Base-by-base conservation (phyloP, 139 green algal species). In the Asterochloris erici region DNA sequence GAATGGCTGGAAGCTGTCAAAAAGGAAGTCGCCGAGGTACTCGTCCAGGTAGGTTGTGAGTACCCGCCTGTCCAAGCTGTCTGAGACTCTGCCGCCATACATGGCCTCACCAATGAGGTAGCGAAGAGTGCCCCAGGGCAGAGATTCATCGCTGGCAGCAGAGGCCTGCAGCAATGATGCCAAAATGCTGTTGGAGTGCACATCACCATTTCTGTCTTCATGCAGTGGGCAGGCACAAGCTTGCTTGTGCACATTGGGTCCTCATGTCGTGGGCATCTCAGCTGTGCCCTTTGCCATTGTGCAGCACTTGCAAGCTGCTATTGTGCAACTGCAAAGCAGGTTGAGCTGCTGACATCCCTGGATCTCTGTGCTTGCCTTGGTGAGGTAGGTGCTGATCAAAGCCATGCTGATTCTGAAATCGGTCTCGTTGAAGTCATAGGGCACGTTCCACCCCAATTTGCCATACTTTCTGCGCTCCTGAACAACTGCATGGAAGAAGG, bases 361-460 rank as follows among this genome's bases (percentile, higher is more conserved):
- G 21, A n/a, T 38, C 21, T 28, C 61, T 63, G 27, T 63, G 13
- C 78, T 38, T 63, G 73, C 79, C 86, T 97, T 97, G 62, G 87
- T 89, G 19, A 96, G 88, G 86, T 97, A 98, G 16, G 93, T 96
- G 64, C 83, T 86, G 79, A 97, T 94, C 74, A 98, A 88, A 11
- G 91, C 88, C 85, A 96, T 91, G 80, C 87, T 94, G 87, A 98
- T 98, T 63, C 94, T 86, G 87, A 96, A 96, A 88, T 98, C 94
- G 26, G 94, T 98, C 83, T 97, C 94, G 86, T 96, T 98, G 90
- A 98, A 98, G 89, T 98, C 94, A 81, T 97, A 97, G 12, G 93
- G 86, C 74, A 98, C 93, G 81, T 98, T 98, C 94, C 93, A 97
- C 19, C 94, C 94, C 69, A 98, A 89, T 88, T 96, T 97, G 79